A percentile compares a stretch with the other conserved stretches of the same genome.
Evolutionary conservation across 805 yeast genomes (phyloP).

Genomic region (Barnettozyma siamensis): DNA sequence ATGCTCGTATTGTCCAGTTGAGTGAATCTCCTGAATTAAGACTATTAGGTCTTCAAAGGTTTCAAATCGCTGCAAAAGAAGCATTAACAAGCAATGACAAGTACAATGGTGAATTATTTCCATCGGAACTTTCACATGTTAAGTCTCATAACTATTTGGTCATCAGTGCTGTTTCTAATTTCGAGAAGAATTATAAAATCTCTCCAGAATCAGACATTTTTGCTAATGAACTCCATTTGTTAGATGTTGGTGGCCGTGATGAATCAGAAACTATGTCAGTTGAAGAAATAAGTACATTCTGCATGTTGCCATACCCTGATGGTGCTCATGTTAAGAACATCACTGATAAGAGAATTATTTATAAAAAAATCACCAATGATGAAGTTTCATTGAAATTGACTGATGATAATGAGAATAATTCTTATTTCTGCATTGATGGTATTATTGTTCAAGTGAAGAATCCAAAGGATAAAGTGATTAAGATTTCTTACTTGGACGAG

Average conservation of each 20-base stretch:
- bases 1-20: conserved; percentile 78
- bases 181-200: conserved; percentile 19
- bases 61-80: conserved; percentile 58
- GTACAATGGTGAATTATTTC: background rate
- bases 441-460: conserved; percentile 9
- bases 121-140: background rate
- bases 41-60: conserved; percentile 58
- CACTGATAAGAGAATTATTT: conserved; percentile 6
- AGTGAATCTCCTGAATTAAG: conserved; percentile 67
- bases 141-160: conserved; percentile 14
- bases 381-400: conserved; percentile 5
- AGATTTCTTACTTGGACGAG: conserved; percentile 3
- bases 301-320: conserved; percentile 17
- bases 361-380: conserved; percentile 5
- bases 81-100: conserved; percentile 33
- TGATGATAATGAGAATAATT: conserved; percentile 12
- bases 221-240: conserved; percentile 13
- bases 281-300: conserved; percentile 11
- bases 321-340: conserved; percentile 12
- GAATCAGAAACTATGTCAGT: background rate
- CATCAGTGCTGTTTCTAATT: conserved; percentile 15
- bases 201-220: conserved; percentile 21
- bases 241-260: conserved; percentile 12
- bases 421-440: conserved; percentile 23
- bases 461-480: conserved; percentile 19